Evolutionary conservation across 1,139 yeast genomes (phyloP), one percentile per base, ranked within the genome.

Genomic region (Sugiyamaella novakii): DNA sequence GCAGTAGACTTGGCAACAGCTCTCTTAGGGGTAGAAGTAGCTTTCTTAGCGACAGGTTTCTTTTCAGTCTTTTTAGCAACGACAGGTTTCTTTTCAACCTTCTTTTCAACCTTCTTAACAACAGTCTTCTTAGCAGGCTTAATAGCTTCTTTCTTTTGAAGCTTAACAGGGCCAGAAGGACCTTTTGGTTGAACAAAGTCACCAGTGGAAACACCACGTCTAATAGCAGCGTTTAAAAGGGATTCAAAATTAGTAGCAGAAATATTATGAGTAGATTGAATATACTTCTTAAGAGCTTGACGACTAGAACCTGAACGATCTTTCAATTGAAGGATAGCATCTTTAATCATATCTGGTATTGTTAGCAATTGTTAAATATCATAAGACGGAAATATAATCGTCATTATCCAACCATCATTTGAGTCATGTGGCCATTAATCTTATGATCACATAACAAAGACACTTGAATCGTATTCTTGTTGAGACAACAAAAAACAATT

Each of bases 101-200:
- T 46, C 50, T 47, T 48, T 14, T 28, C 36, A 21, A 33, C 30
- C 14, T 22, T 38, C 34, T 35, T 46, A n/a, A n/a, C n/a, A 12
- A 52, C 46, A 8, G 54, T 42, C 46, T 47, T 49, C 51, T 53
- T 54, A 21, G 59, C 54, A 15, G 63, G 62, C 52, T 54, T 55
- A 17, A 57, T 55, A 17, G 63, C 62, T 47, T 66, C 66, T 56
- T 69, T 68, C 74, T 79, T 80, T 62, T 73, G 75, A 57, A 81
- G 69, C 69, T 83, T 83, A 57, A 83, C 81, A 25, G 88, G 84
- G 39, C 89, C 89, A 24, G 87, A 80, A 15, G 88, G 81, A n/a
- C 96, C 96, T 74, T 87, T 88, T 65, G 96, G 96, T 71, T 87
- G 96, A 43, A 79, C 69, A 61, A 89, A 85, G 49, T 81, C 86